Conservation (phyloP, 441 rosid species). For the Omphalea diandra region DNA sequence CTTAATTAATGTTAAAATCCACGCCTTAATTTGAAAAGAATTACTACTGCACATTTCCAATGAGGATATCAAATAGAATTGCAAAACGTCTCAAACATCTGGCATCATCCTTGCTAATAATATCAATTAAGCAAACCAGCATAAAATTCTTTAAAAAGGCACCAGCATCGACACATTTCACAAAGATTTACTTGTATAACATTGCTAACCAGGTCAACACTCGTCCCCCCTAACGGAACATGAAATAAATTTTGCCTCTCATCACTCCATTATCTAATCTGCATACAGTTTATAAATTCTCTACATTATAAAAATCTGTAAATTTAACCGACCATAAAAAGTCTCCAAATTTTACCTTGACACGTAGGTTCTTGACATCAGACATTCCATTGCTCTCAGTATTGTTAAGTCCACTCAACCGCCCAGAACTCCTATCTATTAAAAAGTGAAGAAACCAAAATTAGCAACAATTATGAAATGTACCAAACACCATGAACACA, state of each 20-base stretch:
- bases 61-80: not conserved
- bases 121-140: not conserved
- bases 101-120: not conserved
- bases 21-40: not conserved
- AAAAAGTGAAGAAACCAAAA: not conserved
- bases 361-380: conserved; percentile 85
- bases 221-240: not conserved
- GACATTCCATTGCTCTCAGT: conserved; percentile 46
- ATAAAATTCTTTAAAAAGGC: not conserved
- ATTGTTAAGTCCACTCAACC: conserved; percentile 50
- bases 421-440: conserved; percentile 65
- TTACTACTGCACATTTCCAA: not conserved
- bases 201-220: not conserved
- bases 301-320: not conserved
- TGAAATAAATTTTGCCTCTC: not conserved
- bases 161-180: not conserved
- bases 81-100: not conserved
- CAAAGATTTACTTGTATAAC: not conserved
- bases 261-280: not conserved
- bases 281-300: not conserved
- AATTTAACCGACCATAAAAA: not conserved
- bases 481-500: not conserved
- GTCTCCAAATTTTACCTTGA: conserved; percentile 53
- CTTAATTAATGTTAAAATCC: not conserved
- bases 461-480: not conserved